These are phyloP conservation scores for Gymnopilus dilepis DNA, from an alignment of 768 basidiomycete genomes.

Conservation along the genomic window DNA sequence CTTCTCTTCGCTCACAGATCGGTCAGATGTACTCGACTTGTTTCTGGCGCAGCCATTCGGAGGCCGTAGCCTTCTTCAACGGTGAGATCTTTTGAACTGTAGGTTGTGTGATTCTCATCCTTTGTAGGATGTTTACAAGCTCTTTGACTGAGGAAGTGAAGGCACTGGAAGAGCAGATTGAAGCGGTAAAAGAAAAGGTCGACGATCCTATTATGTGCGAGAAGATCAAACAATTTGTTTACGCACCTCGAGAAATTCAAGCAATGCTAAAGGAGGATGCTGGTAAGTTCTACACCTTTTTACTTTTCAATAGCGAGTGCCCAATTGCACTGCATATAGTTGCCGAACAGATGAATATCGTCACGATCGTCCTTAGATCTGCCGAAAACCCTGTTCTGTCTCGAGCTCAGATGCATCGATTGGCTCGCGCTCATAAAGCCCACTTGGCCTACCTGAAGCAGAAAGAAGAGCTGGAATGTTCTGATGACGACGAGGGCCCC, in stretches of 20 bases:
- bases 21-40: slow-evolving; percentile 77
- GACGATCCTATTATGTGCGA: slow-evolving; percentile 88
- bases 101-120: slow-evolving; percentile 6
- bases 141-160: slow-evolving; percentile 90
- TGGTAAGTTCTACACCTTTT: slow-evolving; percentile 44
- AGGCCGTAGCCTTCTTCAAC: slow-evolving; percentile 87
- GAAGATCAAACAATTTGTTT: slow-evolving; percentile 86
- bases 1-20: not conserved
- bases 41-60: slow-evolving; percentile 98
- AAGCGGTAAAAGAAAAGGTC: slow-evolving; percentile 85
- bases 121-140: slow-evolving; percentile 89
- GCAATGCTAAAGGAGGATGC: slow-evolving; percentile 82
- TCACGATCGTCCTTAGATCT: slow-evolving; percentile 81
- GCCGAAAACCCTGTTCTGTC: slow-evolving; percentile 76
- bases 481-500: slow-evolving; percentile 93
- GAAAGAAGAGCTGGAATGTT: slow-evolving; percentile 68
- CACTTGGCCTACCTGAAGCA: slow-evolving; percentile 76
- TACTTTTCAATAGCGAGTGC: not conserved
- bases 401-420: slow-evolving; percentile 79
- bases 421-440: slow-evolving; percentile 78
- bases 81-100: slow-evolving; percentile 47
- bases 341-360: slow-evolving; percentile 71
- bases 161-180: slow-evolving; percentile 84
- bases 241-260: slow-evolving; percentile 89
- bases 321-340: slow-evolving; percentile 40